Percentiles rank a stretch among this genome's conserved stretches.
Evolutionary conservation across 306 rosid species (phyloP).

Genomic region (Rubus idaeus): DNA sequence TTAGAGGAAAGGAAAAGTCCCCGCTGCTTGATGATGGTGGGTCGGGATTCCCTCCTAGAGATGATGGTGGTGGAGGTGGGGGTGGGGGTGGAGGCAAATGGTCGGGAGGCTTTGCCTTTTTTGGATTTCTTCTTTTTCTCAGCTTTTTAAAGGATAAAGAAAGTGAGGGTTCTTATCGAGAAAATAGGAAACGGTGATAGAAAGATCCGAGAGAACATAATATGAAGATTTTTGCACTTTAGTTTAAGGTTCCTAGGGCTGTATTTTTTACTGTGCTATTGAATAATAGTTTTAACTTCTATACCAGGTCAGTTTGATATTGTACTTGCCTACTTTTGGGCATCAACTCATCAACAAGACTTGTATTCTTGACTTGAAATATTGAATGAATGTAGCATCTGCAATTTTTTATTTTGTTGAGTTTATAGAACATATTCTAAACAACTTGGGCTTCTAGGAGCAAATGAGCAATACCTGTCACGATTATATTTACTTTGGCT

Average conservation of each 20-base stretch:
- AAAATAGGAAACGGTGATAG: constrained; percentile 54
- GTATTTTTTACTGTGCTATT: neutral
- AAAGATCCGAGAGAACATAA: neutral
- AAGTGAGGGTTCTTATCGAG: constrained; percentile 44
- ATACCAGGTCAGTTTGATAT: neutral
- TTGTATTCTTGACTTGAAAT: neutral
- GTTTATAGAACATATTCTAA: no score
- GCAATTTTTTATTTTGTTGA: no score
- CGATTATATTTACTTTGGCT: no score
- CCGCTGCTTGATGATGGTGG: constrained; percentile 81
- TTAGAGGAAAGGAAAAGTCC: constrained; percentile 80
- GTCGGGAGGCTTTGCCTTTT: constrained; percentile 79
- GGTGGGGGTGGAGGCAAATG: no score
- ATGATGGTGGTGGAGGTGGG: constrained; percentile 54
- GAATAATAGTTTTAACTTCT: neutral
- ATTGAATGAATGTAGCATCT: no score
- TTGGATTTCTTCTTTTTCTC: constrained; percentile 88
- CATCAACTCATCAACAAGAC: neutral
- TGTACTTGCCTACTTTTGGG: neutral
- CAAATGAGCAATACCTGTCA: no score
- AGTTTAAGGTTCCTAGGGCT: neutral
- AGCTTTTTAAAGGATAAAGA: constrained; percentile 87
- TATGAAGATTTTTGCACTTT: neutral
- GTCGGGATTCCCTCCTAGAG: constrained; percentile 54
- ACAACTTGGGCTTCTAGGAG: no score